phyloP scores from a whole-genome alignment of 768 basidiomycete species.

The Auricularia sp. region DNA sequence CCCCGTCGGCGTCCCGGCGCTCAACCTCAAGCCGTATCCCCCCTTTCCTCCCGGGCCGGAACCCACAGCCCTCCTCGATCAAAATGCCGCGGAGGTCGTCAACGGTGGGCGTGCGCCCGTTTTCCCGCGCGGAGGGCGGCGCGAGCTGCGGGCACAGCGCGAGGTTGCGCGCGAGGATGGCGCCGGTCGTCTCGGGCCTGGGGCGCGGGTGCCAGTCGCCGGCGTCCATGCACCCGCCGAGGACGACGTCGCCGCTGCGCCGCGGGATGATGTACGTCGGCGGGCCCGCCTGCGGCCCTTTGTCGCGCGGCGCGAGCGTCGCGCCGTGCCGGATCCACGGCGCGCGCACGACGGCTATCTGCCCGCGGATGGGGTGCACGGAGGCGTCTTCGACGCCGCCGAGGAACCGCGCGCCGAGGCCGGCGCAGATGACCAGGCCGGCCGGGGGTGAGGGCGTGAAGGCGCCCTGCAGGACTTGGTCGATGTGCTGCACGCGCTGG shows the following conservation, averaged over 20 bases:
- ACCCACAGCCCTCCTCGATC: conserved; percentile 40
- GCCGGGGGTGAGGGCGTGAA: conserved; percentile 17
- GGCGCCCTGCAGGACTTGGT: conserved; percentile 40
- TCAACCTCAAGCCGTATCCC: conserved; percentile 45
- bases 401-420: conserved; percentile 45
- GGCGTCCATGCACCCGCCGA: conserved; percentile 10
- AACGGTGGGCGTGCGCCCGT: conserved; percentile 17
- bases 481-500: conserved; percentile 54
- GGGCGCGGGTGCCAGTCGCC: conserved; percentile 10
- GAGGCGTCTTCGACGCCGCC: conserved; percentile 41
- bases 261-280: conserved; percentile 18
- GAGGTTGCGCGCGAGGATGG: conserved; percentile 14
- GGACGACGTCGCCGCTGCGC: conserved; percentile 13
- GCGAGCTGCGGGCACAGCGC: conserved; percentile 15
- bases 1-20: not conserved
- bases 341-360: conserved; percentile 13
- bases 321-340: conserved; percentile 15
- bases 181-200: conserved; percentile 12
- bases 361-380: conserved; percentile 16
- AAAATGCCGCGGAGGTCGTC: conserved; percentile 30
- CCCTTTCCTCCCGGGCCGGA: conserved; percentile 56
- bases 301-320: conserved; percentile 7
- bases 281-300: not conserved
- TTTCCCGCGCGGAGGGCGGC: conserved; percentile 8
- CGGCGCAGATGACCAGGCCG: conserved; percentile 61